Evolutionary conservation across 495 filamentous ascomycete species (phyloP).

Genomic region (Daldinia bambusicola): DNA sequence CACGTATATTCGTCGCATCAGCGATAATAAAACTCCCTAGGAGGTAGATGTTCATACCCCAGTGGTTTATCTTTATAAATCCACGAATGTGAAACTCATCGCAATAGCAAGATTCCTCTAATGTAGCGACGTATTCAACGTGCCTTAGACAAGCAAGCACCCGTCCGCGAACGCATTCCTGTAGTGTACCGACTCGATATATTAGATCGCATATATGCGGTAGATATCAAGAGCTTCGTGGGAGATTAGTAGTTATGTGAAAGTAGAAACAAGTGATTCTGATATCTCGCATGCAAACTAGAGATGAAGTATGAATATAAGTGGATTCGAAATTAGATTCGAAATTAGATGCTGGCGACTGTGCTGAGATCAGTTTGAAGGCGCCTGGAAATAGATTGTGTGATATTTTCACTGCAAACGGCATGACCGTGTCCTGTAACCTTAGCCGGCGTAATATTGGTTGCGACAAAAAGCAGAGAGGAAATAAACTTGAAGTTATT

Average conservation of each 20-base stretch:
- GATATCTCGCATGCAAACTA: too few relatives aligned
- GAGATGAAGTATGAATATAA: not conserved
- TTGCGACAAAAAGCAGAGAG: not conserved
- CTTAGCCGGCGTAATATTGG: not conserved
- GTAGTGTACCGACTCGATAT: too few relatives aligned
- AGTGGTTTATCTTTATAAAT: not conserved
- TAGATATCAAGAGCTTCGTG: not conserved
- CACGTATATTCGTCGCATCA: not conserved
- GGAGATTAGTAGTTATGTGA: not conserved
- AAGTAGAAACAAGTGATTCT: too few relatives aligned
- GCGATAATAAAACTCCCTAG: not conserved
- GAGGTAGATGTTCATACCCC: too few relatives aligned
- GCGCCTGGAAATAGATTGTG: not conserved
- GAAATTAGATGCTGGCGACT: not conserved
- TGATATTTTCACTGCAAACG: not conserved
- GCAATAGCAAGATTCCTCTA: not conserved
- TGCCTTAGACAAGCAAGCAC: too few relatives aligned
- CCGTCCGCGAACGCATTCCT: too few relatives aligned
- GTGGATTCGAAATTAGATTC: not conserved
- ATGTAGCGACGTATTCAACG: not conserved
- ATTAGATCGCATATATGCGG: not conserved
- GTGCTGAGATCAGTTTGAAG: not conserved
- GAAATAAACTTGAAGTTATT: not conserved
- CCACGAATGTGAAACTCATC: not conserved
- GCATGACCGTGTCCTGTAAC: not conserved